A percentile compares a stretch with the other conserved stretches of the same genome.
Conservation (phyloP, 441 rosid genomes). For the Pelargonium fulgidum region DNA sequence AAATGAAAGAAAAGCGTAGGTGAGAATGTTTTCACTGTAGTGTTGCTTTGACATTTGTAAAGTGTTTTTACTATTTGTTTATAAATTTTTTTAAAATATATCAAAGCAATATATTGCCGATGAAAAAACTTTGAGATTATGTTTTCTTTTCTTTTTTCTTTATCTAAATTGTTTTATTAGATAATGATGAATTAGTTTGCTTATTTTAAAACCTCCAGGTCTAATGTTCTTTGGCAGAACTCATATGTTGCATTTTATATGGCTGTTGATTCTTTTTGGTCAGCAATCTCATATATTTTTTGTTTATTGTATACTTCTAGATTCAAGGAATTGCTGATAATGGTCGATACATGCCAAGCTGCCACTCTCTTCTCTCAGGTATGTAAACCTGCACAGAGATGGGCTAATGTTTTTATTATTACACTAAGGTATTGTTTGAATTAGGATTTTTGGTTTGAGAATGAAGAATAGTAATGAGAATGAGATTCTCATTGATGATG, state of each 20-base stretch:
- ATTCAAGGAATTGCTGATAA: conserved; percentile 91
- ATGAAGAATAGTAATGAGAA: no score
- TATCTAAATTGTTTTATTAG: background rate
- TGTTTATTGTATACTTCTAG: conserved; percentile 35
- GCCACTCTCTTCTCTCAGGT: conserved; percentile 97
- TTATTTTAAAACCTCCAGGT: no score
- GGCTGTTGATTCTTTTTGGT: conserved; percentile 9
- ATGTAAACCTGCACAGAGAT: conserved; percentile 13
- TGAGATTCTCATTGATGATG: no score
- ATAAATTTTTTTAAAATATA: background rate
- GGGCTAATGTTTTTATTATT: background rate
- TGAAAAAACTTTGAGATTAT: no score
- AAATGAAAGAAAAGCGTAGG: conserved; percentile 95
- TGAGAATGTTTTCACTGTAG: conserved; percentile 23
- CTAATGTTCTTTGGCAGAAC: no score
- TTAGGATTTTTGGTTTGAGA: no score
- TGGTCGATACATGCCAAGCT: conserved; percentile 99
- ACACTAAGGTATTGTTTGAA: background rate
- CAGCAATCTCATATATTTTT: conserved; percentile 15
- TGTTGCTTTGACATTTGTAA: conserved; percentile 16
- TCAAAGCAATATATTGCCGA: background rate
- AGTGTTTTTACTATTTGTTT: background rate
- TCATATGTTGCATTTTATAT: background rate
- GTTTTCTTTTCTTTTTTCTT: background rate
- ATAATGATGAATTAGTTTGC: background rate